These are phyloP conservation scores for Xanthoparmelia taractica DNA, from an alignment of 495 filamentous ascomycete species.

Conservation along the genomic window DNA sequence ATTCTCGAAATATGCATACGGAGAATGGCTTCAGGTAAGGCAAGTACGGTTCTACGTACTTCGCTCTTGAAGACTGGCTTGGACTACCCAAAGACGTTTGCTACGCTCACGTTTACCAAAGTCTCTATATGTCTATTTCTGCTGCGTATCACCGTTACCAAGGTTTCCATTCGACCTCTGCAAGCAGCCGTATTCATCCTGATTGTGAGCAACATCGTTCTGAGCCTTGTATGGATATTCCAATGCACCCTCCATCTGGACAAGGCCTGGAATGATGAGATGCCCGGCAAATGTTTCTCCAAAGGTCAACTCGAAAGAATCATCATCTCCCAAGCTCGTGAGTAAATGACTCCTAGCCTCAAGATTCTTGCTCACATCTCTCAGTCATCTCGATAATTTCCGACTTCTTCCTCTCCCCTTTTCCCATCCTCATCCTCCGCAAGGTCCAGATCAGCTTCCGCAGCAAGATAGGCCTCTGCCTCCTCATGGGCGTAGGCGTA, in stretches of 20 bases:
- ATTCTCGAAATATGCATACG: constrained; percentile 18
- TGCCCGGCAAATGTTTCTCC: constrained; percentile 19
- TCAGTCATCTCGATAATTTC: constrained; percentile 24
- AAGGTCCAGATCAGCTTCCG: constrained; percentile 28
- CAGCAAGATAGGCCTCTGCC: constrained; percentile 31
- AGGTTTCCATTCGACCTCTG: constrained; percentile 11
- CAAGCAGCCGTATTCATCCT: constrained; percentile 10
- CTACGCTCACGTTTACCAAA: constrained; percentile 22
- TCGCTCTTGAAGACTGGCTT: too few species aligned
- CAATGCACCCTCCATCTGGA: constrained; percentile 20
- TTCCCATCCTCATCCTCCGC: constrained; percentile 34
- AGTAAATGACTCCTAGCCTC: too few species aligned
- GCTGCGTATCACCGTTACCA: constrained; percentile 16
- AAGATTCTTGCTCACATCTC: not conserved
- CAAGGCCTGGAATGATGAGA: constrained; percentile 13
- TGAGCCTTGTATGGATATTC: constrained; percentile 17
- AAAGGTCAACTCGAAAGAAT: constrained; percentile 21
- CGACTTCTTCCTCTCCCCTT: constrained; percentile 32
- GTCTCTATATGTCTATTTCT: constrained; percentile 24
- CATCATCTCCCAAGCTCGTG: constrained; percentile 24
- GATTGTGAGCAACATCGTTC: constrained; percentile 13
- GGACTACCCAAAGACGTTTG: too few species aligned
- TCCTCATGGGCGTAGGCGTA: constrained; percentile 34
- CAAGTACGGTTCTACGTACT: too few species aligned
- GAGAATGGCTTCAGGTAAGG: constrained; percentile 23